A percentile compares a stretch with the other conserved stretches of the same genome.
These are phyloP conservation scores for Sporisorium graminicola DNA, from an alignment of 1,284 basidiomycete species.

Conservation along the genomic window DNA sequence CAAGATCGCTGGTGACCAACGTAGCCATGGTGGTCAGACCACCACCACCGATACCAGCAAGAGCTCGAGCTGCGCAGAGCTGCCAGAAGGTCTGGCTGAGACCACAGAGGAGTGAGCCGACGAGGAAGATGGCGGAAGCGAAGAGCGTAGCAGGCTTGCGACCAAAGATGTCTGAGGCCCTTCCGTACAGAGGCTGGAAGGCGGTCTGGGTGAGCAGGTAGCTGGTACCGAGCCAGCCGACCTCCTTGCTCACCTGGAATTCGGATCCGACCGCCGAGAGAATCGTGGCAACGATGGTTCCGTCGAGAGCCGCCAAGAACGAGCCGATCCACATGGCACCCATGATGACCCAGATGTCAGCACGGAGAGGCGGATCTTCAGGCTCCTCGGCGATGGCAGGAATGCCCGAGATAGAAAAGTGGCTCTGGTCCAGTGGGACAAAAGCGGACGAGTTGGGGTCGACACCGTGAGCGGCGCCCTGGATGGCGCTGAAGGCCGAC, in stretches of 20 bases:
- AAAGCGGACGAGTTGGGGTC: slow-evolving; percentile 68
- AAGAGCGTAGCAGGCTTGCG: slow-evolving; percentile 67
- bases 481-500: slow-evolving; percentile 63
- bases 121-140: slow-evolving; percentile 63
- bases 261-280: slow-evolving; percentile 65
- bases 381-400: slow-evolving; percentile 44
- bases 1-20: slow-evolving; percentile 71
- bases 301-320: slow-evolving; percentile 65
- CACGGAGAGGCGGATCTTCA: slow-evolving; percentile 41
- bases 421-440: slow-evolving; percentile 62
- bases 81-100: slow-evolving; percentile 64
- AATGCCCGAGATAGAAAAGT: slow-evolving; percentile 50
- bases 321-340: slow-evolving; percentile 68
- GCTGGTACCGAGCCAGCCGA: slow-evolving; percentile 67
- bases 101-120: slow-evolving; percentile 66
- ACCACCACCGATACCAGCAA: slow-evolving; percentile 72
- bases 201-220: slow-evolving; percentile 68
- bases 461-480: slow-evolving; percentile 64
- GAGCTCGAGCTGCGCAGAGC: slow-evolving; percentile 69
- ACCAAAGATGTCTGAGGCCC: slow-evolving; percentile 67
- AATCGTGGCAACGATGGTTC: slow-evolving; percentile 68
- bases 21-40: slow-evolving; percentile 71
- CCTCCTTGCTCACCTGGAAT: slow-evolving; percentile 65
- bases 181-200: slow-evolving; percentile 68
- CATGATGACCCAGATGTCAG: slow-evolving; percentile 65